Evolutionary conservation across 345 rosid species (phyloP).

Genomic region (Pelargonium nanum): DNA sequence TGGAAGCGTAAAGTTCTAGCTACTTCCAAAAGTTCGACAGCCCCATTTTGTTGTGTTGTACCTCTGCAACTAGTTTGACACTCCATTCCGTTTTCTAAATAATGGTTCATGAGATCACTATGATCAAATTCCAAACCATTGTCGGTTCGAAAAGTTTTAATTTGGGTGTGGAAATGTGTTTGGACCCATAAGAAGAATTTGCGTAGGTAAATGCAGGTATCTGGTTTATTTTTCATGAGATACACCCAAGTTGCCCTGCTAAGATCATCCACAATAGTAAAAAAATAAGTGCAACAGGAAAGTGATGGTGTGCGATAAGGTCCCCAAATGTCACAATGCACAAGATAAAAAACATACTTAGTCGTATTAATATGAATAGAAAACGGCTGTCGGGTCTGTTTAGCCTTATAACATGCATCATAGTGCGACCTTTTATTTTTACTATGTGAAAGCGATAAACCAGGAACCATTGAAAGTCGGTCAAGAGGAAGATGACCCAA

Average conservation of each 20-base stretch:
- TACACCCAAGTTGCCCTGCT: too few relatives aligned
- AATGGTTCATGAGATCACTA: not conserved
- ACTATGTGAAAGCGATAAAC: too few relatives aligned
- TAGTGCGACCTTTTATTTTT: too few relatives aligned
- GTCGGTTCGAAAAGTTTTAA: not conserved
- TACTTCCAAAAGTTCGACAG: not conserved
- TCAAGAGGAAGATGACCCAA: too few relatives aligned
- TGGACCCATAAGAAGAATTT: not conserved
- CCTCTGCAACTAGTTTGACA: conserved; percentile 4
- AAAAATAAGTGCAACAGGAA: not conserved
- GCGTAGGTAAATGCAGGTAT: not conserved
- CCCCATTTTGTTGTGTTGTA: conserved; percentile 12
- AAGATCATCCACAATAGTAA: not conserved
- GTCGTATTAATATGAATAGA: too few relatives aligned
- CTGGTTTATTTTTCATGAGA: too few relatives aligned
- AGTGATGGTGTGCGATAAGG: not conserved
- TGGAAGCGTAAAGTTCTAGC: not conserved
- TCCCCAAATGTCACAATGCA: conserved; percentile 5
- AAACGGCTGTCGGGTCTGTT: too few relatives aligned
- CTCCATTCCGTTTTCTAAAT: not conserved
- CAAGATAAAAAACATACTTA: too few relatives aligned
- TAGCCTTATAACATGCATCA: too few relatives aligned
- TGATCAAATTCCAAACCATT: conserved; percentile 1
- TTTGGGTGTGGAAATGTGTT: not conserved
- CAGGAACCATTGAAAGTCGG: too few relatives aligned